Percentiles rank a stretch among this genome's conserved stretches.
phyloP scores from a whole-genome alignment of 2,329 filamentous ascomycete genomes.

The Nothophaeocryptopus gaeumannii region DNA sequence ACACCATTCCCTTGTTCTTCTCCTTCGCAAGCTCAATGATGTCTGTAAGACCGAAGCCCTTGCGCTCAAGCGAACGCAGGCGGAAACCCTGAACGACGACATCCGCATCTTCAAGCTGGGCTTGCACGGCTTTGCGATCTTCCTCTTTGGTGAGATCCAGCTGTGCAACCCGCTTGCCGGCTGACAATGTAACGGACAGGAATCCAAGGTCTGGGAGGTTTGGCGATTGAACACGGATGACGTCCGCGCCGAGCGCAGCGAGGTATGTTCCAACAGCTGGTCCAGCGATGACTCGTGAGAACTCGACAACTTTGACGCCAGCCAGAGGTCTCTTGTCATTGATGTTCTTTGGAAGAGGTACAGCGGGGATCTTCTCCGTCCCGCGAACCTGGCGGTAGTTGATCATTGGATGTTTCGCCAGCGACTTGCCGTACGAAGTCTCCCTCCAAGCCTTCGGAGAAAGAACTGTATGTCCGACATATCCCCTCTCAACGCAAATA shows the following conservation, averaged over 20 bases:
- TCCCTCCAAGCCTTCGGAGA: conserved; percentile 45
- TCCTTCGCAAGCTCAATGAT: conserved; percentile 32
- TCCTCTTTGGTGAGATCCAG: conserved; percentile 44
- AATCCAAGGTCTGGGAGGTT: conserved; percentile 35
- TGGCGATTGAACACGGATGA: conserved; percentile 29
- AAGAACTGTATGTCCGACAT: conserved; percentile 17
- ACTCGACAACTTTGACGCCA: conserved; percentile 38
- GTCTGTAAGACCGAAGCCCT: conserved; percentile 33
- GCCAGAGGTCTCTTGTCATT: conserved; percentile 31
- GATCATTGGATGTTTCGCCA: conserved; percentile 45
- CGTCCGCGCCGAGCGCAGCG: conserved; percentile 31
- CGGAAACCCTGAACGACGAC: conserved; percentile 52
- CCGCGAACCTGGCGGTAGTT: conserved; percentile 17
- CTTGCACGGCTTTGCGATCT: conserved; percentile 40
- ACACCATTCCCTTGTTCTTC: conserved; percentile 44
- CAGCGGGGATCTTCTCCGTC: conserved; percentile 9
- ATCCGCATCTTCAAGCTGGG: conserved; percentile 48
- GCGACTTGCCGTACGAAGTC: conserved; percentile 44
- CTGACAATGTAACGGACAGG: conserved; percentile 43
- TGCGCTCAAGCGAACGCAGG: conserved; percentile 47
- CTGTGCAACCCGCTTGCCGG: conserved; percentile 49
- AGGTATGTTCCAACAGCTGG: conserved; percentile 31
- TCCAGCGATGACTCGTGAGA: conserved; percentile 31
- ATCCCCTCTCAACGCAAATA: conserved; percentile 41
- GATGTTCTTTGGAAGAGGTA: conserved; percentile 12